Evolutionary conservation across 352 stramenopile species (phyloP).

Genomic region (Saprolegnia diclina): DNA sequence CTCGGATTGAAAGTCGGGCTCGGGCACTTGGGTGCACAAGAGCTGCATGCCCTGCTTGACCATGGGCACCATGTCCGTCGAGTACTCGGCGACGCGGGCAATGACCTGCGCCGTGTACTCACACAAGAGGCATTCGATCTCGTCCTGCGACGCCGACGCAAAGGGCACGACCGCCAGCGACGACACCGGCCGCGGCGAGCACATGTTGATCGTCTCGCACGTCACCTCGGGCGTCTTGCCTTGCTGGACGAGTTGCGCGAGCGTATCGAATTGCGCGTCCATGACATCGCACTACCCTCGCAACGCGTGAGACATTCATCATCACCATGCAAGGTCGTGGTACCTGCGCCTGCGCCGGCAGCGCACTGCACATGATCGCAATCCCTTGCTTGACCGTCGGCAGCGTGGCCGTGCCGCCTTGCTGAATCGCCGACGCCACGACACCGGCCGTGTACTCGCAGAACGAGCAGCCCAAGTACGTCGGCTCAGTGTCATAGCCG

Average conservation of each 20-base stretch:
- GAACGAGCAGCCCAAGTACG: constrained; percentile 51
- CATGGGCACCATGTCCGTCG: constrained; percentile 14
- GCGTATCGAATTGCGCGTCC: constrained; percentile 69
- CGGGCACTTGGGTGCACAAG: constrained; percentile 14
- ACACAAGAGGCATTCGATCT: constrained; percentile 18
- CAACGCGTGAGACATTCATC: constrained; percentile 4
- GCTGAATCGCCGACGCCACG: constrained; percentile 36
- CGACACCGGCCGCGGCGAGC: constrained; percentile 14
- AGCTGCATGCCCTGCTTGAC: constrained; percentile 22
- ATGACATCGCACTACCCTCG: constrained; percentile 49
- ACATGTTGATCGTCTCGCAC: constrained; percentile 54
- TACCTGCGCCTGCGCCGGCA: constrained; percentile 46
- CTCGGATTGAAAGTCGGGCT: constrained; percentile 6
- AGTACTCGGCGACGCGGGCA: constrained; percentile 7
- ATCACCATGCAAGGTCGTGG: not conserved
- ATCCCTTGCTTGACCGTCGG: constrained; percentile 58
- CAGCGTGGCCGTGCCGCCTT: constrained; percentile 42
- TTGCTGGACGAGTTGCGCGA: constrained; percentile 47
- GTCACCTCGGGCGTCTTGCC: constrained; percentile 58
- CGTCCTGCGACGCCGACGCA: not conserved
- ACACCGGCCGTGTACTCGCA: constrained; percentile 75
- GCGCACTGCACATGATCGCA: constrained; percentile 64
- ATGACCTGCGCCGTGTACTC: constrained; percentile 22
- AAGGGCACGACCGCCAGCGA: not conserved
- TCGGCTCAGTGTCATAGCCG: constrained; percentile 12